Percentiles rank a stretch among this genome's conserved stretches.
These are phyloP conservation scores for Theileria annulata DNA, from an alignment of 169 alveolate genomes.

Conservation along the genomic window DNA sequence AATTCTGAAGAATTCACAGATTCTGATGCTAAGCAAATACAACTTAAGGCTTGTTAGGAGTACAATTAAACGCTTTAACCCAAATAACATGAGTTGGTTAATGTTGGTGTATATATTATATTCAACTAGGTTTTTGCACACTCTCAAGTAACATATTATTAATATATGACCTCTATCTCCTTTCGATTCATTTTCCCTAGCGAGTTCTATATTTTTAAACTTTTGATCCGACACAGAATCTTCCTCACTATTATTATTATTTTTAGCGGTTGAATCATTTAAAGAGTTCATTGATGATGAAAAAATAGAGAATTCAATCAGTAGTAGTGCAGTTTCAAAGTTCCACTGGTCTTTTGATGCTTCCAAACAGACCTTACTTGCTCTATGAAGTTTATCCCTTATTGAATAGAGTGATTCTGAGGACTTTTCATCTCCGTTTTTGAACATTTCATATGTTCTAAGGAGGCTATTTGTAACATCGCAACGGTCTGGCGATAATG, in stretches of 20 bases:
- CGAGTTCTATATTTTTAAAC: conserved; percentile 27
- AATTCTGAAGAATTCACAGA: conserved; percentile 40
- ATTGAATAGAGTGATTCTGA: conserved; percentile 78
- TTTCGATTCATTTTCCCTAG: conserved; percentile 13
- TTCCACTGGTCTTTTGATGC: conserved; percentile 77
- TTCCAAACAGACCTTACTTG: conserved; percentile 72
- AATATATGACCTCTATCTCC: conserved; percentile 8
- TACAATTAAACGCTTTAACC: conserved; percentile 17
- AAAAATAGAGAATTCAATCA: conserved; percentile 67
- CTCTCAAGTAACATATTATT: conserved; percentile 11
- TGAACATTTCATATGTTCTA: conserved; percentile 74
- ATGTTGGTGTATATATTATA: conserved; percentile 21
- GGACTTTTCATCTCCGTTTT: conserved; percentile 74
- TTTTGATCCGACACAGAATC: background rate
- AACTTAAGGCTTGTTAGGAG: conserved; percentile 31
- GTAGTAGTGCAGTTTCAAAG: conserved; percentile 53
- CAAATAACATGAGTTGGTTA: conserved; percentile 42
- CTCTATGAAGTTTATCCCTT: conserved; percentile 70
- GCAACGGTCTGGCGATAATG: conserved; percentile 75
- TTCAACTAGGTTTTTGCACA: background rate
- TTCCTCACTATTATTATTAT: background rate
- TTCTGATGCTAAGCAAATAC: conserved; percentile 35
- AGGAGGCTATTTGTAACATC: conserved; percentile 80
- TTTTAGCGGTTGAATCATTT: background rate
- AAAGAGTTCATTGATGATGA: conserved; percentile 37